Conservation (phyloP, 1,284 basidiomycete genomes). For the Grifola frondosa region DNA sequence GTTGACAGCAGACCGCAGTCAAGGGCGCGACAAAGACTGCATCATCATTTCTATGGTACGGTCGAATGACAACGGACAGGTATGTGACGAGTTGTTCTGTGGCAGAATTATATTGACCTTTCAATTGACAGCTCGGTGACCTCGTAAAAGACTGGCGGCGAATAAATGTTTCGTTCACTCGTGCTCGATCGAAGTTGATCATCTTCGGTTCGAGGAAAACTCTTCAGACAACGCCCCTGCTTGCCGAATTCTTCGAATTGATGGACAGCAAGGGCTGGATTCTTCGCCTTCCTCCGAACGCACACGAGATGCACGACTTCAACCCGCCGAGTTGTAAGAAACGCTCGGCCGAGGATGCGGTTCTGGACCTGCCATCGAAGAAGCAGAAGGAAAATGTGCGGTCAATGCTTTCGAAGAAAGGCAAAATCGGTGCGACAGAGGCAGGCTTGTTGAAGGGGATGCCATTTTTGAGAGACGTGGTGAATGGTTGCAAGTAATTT, state of each 20-base stretch:
- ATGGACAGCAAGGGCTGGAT: slow-evolving; percentile 77
- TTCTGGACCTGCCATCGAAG: not conserved
- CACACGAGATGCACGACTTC: slow-evolving; percentile 50
- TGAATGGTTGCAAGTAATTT: slow-evolving; percentile 37
- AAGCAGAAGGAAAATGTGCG: slow-evolving; percentile 9
- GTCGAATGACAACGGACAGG: slow-evolving; percentile 75
- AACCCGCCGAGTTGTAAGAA: slow-evolving; percentile 15
- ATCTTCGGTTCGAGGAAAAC: slow-evolving; percentile 86
- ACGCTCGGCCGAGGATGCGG: slow-evolving; percentile 17
- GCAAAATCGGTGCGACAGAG: slow-evolving; percentile 33
- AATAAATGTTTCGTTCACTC: slow-evolving; percentile 96
- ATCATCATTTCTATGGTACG: slow-evolving; percentile 92
- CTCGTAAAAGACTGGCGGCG: slow-evolving; percentile 93
- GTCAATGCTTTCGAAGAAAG: slow-evolving; percentile 25
- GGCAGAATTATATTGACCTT: slow-evolving; percentile 4
- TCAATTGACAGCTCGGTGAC: slow-evolving; percentile 71
- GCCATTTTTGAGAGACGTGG: slow-evolving; percentile 57
- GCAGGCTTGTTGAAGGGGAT: slow-evolving; percentile 51
- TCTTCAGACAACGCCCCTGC: slow-evolving; percentile 57
- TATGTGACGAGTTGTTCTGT: slow-evolving; percentile 37
- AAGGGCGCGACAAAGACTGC: slow-evolving; percentile 96
- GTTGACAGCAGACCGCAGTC: slow-evolving; percentile 92
- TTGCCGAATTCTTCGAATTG: slow-evolving; percentile 72
- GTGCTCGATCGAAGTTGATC: slow-evolving; percentile 87
- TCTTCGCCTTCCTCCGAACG: slow-evolving; percentile 50